Evolutionary conservation across 2,329 filamentous ascomycete species (phyloP).

Genomic region (Talaromyces verruculosus): DNA sequence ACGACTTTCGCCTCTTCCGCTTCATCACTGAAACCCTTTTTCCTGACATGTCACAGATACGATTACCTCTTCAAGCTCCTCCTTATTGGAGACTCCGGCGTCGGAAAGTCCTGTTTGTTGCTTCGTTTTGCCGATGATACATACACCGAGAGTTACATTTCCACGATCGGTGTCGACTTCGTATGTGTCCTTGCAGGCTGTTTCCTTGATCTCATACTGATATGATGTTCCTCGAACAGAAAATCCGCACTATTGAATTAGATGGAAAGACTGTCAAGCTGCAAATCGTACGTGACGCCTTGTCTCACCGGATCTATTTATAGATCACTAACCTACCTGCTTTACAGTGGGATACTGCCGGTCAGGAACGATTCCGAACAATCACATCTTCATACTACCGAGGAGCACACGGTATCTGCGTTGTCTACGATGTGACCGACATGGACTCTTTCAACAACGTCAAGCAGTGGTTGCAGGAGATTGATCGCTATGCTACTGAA

Average conservation of each 20-base stretch:
- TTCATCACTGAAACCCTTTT: background rate
- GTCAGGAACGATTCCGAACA: conserved; percentile 98
- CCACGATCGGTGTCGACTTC: conserved; percentile 98
- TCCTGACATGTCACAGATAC: conserved; percentile 67
- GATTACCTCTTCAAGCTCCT: conserved; percentile 99
- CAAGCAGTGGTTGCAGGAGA: conserved; percentile 99
- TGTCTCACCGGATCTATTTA: conserved; percentile 38
- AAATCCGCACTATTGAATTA: conserved; percentile 99
- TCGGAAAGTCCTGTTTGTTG: conserved; percentile 98
- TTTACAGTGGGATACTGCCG: conserved; percentile 92
- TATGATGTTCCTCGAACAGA: conserved; percentile 54
- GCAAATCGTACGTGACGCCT: conserved; percentile 72
- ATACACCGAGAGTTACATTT: conserved; percentile 99
- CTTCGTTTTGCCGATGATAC: conserved; percentile 98
- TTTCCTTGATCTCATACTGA: background rate
- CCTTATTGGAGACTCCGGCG: conserved; percentile 99
- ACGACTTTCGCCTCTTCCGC: background rate
- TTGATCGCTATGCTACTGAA: conserved; percentile 97
- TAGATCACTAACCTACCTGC: conserved; percentile 17
- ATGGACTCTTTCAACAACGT: conserved; percentile 99
- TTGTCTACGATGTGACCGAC: conserved; percentile 99
- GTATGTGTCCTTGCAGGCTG: conserved; percentile 58
- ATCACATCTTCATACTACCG: conserved; percentile 99
- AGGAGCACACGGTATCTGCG: conserved; percentile 97
- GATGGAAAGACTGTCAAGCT: conserved; percentile 99